A percentile compares a stretch with the other conserved stretches of the same genome.
These are phyloP conservation scores for Thinopyrum elongatum DNA, from an alignment of 176 grass and related monocot species.

Conservation along the genomic window DNA sequence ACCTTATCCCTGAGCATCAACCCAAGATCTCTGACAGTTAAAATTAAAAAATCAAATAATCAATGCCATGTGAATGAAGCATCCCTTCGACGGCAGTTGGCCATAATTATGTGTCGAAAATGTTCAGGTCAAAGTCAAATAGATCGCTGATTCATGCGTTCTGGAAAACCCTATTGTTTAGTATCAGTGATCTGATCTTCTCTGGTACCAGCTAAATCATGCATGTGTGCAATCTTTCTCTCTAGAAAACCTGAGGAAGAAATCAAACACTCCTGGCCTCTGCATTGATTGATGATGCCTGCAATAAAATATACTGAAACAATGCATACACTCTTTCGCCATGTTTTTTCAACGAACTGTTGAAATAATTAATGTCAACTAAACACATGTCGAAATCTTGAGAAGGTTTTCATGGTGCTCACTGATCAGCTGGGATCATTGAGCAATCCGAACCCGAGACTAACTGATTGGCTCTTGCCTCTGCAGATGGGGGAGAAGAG, in stretches of 20 bases:
- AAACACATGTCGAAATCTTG: neutral
- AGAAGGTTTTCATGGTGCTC: neutral
- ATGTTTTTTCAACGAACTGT: neutral
- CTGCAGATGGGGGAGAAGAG: constrained; percentile 80
- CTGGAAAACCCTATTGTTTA: constrained; percentile 5
- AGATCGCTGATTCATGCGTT: neutral
- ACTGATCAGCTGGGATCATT: neutral
- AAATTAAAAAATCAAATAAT: constrained; percentile 43
- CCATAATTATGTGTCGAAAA: constrained; percentile 12
- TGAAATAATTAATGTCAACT: neutral
- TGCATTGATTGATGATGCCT: neutral
- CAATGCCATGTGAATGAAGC: constrained; percentile 22
- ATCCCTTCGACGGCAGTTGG: constrained; percentile 11
- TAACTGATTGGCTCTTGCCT: constrained; percentile 9
- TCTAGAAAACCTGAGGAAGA: neutral
- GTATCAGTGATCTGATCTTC: neutral
- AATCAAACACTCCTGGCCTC: neutral
- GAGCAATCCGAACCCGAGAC: neutral
- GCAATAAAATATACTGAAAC: neutral
- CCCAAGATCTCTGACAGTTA: constrained; percentile 7
- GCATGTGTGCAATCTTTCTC: neutral
- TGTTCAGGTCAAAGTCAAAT: constrained; percentile 38
- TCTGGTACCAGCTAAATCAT: neutral
- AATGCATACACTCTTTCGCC: neutral
- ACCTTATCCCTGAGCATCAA: constrained; percentile 4